phyloP scores from a whole-genome alignment of 768 basidiomycete species.

The Macrolepiota fuliginosa region DNA sequence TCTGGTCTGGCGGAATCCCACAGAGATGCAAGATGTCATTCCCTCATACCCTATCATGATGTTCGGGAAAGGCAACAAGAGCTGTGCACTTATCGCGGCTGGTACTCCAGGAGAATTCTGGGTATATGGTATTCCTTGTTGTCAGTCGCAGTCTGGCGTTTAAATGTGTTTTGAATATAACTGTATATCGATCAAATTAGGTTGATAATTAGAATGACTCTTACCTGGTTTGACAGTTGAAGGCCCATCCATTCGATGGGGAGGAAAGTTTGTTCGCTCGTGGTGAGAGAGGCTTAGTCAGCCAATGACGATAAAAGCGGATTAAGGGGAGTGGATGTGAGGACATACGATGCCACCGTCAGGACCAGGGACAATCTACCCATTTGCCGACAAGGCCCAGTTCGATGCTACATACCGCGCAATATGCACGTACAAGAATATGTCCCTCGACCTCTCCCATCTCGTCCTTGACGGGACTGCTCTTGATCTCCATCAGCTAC shows the following conservation, averaged over 20 bases:
- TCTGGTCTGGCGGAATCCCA: neutral
- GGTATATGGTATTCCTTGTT: neutral
- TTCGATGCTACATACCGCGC: conserved; percentile 8
- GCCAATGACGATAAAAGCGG: conserved; percentile 1
- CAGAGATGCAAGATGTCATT: neutral
- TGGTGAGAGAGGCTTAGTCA: conserved; percentile 1
- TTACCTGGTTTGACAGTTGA: no score
- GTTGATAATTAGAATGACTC: no score
- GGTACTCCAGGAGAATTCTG: neutral
- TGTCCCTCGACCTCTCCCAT: conserved; percentile 4
- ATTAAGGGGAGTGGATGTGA: neutral
- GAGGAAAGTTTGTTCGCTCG: neutral
- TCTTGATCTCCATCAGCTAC: conserved; percentile 8
- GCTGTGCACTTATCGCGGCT: neutral
- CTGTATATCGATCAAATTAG: no score
- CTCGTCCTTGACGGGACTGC: neutral
- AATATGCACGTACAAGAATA: conserved; percentile 11
- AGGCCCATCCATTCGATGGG: no score
- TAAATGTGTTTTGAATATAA: neutral
- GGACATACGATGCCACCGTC: conserved; percentile 6
- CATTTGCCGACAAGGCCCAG: conserved; percentile 11
- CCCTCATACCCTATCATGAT: neutral
- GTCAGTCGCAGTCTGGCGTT: neutral
- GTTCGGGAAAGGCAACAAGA: neutral
- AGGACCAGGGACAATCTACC: conserved; percentile 12